phyloP scores from a whole-genome alignment of 2,329 filamentous ascomycete species.

The Colletotrichum sp. region DNA sequence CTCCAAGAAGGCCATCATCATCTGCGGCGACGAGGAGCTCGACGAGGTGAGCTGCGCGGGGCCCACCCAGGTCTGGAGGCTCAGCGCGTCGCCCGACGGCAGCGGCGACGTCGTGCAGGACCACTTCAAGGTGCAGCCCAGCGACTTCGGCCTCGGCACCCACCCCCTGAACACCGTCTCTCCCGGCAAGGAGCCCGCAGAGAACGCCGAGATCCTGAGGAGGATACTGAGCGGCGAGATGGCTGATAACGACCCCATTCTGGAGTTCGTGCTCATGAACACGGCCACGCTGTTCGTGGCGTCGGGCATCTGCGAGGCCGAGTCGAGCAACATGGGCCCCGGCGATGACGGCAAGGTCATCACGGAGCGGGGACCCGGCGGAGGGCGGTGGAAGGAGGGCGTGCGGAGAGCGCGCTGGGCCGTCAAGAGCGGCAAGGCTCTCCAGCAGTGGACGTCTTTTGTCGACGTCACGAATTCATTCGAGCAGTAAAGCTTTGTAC shows the following conservation, averaged over 20 bases:
- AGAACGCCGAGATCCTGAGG: conserved; percentile 87
- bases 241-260: conserved; percentile 77
- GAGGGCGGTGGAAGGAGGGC: conserved; percentile 93
- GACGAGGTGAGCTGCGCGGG: conserved; percentile 96
- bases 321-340: conserved; percentile 78
- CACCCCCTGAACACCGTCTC: conserved; percentile 82
- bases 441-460: conserved; percentile 82
- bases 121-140: conserved; percentile 78
- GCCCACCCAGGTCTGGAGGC: conserved; percentile 85
- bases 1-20: conserved; percentile 82
- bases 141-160: conserved; percentile 82
- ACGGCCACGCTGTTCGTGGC: conserved; percentile 86
- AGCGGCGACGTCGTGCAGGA: conserved; percentile 61
- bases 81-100: conserved; percentile 46
- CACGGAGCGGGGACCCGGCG: conserved; percentile 81
- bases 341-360: conserved; percentile 84
- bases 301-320: conserved; percentile 84
- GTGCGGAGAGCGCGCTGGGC: conserved; percentile 87
- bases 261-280: conserved; percentile 95
- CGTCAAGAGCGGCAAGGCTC: conserved; percentile 84
- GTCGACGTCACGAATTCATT: conserved; percentile 76
- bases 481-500: not conserved
- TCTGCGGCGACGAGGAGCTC: conserved; percentile 93
- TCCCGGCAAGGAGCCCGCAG: conserved; percentile 81
- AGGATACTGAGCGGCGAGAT: conserved; percentile 77